Evolutionary conservation across 306 rosid genomes (phyloP), one percentile per base, ranked within the genome.

Genomic region (Prunus padus): DNA sequence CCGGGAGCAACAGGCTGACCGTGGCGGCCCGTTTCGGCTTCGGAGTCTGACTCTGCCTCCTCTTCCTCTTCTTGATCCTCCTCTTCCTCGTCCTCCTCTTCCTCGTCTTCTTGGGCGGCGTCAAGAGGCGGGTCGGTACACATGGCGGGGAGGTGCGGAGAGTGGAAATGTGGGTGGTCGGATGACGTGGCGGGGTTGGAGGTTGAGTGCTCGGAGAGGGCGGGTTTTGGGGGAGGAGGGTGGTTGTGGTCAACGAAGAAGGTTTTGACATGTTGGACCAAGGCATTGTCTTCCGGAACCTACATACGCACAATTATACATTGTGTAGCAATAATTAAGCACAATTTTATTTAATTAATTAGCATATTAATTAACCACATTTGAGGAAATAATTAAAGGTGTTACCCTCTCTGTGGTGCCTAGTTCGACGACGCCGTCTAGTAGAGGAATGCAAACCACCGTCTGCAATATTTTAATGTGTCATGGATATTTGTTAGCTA

Each of bases 391-490:
- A 46, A 13, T 44, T 19, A 2, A 15, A 12, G 11, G 2, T 20
- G 7, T 46, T 75, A 93, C 98, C 95, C 79, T 92, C 4, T 90
- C 93, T 0, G 86, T 88, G 56, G 97, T 87, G 78, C 99, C 99
- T 0, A 95, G 70, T 71, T 95, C 99, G n/a, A 95, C 97, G 16
- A 95, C 97, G 47, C 97, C 99, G 65, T 88, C 93, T 14, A 88
- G 79, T 11, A 95, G 74, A 59, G 99, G 99, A 86, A 95, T 88
- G 86, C 99, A 95, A 63, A 95, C 87, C 62, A 95, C 98, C 0
- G 99, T 92, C 93, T 95, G 52, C 19, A 47, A 13, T 47, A 47
- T 47, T 47, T 47, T 47, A 6, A 47, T 13, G 19, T 14, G 52
- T 47, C 52, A 47, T 14, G 52, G 52, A 47, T 47, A 47, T 47